A percentile compares a stretch with the other conserved stretches of the same genome.
phyloP scores from a whole-genome alignment of 371 early-diverging fungal genomes.

The Mortierella sp. region DNA sequence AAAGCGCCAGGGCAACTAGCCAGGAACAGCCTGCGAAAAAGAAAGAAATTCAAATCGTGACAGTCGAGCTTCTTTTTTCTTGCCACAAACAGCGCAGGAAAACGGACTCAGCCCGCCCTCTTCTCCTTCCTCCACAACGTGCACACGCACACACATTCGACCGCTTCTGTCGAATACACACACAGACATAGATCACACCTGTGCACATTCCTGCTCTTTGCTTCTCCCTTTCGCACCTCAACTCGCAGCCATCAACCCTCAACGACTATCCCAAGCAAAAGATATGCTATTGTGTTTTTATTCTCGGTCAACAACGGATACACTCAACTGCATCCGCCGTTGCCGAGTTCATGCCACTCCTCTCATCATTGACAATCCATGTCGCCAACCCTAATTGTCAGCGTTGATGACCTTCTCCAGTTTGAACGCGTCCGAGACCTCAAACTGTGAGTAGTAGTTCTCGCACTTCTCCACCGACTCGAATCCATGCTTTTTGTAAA shows the following conservation, averaged over 20 bases:
- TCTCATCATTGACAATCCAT: no score
- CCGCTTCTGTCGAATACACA: not conserved
- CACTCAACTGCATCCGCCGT: no score
- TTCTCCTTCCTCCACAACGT: not conserved
- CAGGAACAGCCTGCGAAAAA: slow-evolving; percentile 2
- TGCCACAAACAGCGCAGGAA: not conserved
- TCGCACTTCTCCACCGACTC: slow-evolving; percentile 71
- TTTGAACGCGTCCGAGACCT: slow-evolving; percentile 86
- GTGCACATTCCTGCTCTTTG: not conserved
- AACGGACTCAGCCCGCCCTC: not conserved
- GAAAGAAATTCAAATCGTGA: not conserved
- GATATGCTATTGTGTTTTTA: no score
- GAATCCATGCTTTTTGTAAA: slow-evolving; percentile 92
- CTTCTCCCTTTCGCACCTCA: not conserved
- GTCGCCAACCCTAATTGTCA: no score
- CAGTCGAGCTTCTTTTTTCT: not conserved
- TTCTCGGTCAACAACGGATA: no score
- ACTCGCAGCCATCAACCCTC: not conserved
- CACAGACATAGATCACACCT: not conserved
- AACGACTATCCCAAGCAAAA: not conserved
- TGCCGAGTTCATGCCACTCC: no score
- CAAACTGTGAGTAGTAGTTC: slow-evolving; percentile 91
- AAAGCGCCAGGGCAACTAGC: not conserved
- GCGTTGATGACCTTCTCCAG: slow-evolving; percentile 62
- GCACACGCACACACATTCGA: not conserved